Conservation (phyloP, 257 asterid species). For the Phtheirospermum japonicum region DNA sequence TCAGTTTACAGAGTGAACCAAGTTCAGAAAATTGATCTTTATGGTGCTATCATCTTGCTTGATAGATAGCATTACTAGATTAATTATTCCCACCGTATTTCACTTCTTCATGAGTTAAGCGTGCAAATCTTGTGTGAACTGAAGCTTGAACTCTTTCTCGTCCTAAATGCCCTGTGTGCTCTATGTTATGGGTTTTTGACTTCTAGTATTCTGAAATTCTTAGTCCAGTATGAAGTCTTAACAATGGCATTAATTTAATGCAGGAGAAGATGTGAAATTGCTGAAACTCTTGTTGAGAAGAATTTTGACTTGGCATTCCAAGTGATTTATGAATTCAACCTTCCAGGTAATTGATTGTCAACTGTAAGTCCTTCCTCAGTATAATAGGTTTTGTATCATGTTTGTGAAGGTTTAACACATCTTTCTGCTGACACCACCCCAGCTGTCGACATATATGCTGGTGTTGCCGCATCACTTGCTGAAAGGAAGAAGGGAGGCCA, state of each 20-base stretch:
- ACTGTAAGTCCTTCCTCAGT: conserved; percentile 11
- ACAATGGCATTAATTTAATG: conserved; percentile 25
- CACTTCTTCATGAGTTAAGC: neutral
- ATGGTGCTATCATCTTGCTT: conserved; percentile 2
- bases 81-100: neutral
- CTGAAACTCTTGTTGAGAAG: conserved; percentile 91
- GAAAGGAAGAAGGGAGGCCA: conserved; percentile 97
- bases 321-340: conserved; percentile 79
- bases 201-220: conserved; percentile 5
- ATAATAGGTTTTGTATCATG: neutral
- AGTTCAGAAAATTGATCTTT: conserved; percentile 11
- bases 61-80: conserved; percentile 8
- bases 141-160: neutral
- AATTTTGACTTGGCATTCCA: conserved; percentile 91
- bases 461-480: conserved; percentile 95
- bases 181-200: conserved; percentile 12
- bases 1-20: conserved; percentile 10
- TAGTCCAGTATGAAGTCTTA: conserved; percentile 18
- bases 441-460: conserved; percentile 98
- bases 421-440: conserved; percentile 29
- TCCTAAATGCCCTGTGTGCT: conserved; percentile 5
- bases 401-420: conserved; percentile 21
- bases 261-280: conserved; percentile 96
- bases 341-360: conserved; percentile 62
- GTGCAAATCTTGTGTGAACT: neutral